phyloP scores from a whole-genome alignment of 495 filamentous ascomycete species.

The Penicillium fimorum region DNA sequence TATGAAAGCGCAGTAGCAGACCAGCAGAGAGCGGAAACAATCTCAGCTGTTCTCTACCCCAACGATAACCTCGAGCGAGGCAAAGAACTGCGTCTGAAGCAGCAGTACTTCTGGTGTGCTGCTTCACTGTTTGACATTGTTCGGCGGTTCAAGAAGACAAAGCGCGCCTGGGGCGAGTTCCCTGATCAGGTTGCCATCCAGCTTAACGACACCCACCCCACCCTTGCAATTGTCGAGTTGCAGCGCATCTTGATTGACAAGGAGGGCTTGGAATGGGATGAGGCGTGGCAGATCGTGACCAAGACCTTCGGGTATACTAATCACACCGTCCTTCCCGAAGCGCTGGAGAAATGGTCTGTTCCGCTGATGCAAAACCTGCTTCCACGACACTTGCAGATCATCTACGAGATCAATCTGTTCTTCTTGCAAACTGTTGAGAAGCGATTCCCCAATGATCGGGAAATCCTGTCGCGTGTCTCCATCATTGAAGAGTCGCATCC shows the following conservation, averaged over 20 bases:
- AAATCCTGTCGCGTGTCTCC: slow-evolving; percentile 79
- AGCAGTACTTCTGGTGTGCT: slow-evolving; percentile 99
- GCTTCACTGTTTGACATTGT: slow-evolving; percentile 95
- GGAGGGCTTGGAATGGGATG: slow-evolving; percentile 90
- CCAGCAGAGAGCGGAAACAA: slow-evolving; percentile 94
- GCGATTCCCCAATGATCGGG: slow-evolving; percentile 83
- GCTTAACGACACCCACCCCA: slow-evolving; percentile 96
- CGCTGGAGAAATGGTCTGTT: slow-evolving; percentile 98
- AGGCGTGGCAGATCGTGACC: slow-evolving; percentile 80
- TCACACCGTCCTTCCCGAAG: slow-evolving; percentile 95
- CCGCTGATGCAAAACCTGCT: slow-evolving; percentile 88
- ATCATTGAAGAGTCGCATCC: slow-evolving; percentile 96
- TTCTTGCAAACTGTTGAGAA: slow-evolving; percentile 90
- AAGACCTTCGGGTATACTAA: slow-evolving; percentile 93
- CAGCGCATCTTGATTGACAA: slow-evolving; percentile 88
- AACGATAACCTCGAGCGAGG: slow-evolving; percentile 96
- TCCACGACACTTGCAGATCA: slow-evolving; percentile 93
- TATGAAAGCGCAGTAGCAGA: slow-evolving; percentile 97
- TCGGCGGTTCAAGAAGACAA: slow-evolving; percentile 95
- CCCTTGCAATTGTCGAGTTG: slow-evolving; percentile 91
- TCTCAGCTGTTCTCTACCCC: slow-evolving; percentile 94
- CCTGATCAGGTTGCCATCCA: slow-evolving; percentile 95
- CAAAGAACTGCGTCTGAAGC: slow-evolving; percentile 96
- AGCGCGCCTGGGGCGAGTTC: slow-evolving; percentile 87
- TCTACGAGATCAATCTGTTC: slow-evolving; percentile 95